phyloP scores from a whole-genome alignment of 2,329 filamentous ascomycete species.

The Monosporascus sp. region DNA sequence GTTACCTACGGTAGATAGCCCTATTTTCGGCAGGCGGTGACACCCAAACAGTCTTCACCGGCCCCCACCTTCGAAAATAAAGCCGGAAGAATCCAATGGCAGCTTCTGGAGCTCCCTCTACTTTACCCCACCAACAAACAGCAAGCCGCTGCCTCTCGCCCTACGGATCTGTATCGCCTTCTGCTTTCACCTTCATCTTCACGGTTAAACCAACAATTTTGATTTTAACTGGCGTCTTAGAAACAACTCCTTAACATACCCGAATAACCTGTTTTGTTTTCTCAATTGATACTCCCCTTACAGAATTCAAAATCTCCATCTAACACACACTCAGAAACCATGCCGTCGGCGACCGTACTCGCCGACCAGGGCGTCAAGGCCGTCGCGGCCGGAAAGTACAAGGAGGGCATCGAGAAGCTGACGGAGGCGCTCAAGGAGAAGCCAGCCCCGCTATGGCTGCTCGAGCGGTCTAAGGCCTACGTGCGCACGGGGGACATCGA shows the following conservation, averaged over 20 bases:
- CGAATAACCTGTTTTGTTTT: background rate
- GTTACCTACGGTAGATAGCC: no score
- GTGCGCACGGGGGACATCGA: constrained; percentile 57
- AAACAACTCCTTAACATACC: background rate
- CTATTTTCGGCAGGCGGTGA: no score
- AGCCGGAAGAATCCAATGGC: background rate
- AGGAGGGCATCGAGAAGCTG: constrained; percentile 62
- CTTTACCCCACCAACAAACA: background rate
- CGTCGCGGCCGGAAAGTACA: constrained; percentile 58
- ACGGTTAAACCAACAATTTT: background rate
- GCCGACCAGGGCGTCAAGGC: constrained; percentile 60
- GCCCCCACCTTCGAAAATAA: background rate
- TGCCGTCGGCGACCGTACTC: constrained; percentile 44
- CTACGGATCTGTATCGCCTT: background rate
- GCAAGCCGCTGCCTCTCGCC: no score
- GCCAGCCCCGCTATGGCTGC: constrained; percentile 70
- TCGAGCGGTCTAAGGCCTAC: constrained; percentile 76
- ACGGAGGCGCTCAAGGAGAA: constrained; percentile 62
- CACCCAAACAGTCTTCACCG: background rate
- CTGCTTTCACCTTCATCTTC: background rate
- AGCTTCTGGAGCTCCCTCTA: background rate
- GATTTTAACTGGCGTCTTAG: background rate
- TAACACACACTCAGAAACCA: constrained; percentile 20
- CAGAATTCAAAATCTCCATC: background rate
- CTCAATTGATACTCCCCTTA: background rate